phyloP scores from a whole-genome alignment of 2,329 filamentous ascomycete genomes.

The Neodidymelliopsis sp. region DNA sequence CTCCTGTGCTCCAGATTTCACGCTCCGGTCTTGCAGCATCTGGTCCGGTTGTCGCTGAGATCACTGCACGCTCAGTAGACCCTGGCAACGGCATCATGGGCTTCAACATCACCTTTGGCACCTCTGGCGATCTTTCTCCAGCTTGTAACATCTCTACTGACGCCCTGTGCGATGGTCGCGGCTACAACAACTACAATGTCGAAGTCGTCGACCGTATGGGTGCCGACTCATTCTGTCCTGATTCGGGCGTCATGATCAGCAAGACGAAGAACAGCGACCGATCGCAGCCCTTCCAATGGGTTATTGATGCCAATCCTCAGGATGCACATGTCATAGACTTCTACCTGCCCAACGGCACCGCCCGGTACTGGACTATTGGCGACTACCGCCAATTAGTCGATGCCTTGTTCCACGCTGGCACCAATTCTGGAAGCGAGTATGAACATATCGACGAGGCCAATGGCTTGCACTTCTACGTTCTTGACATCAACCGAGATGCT shows the following conservation, averaged over 20 bases:
- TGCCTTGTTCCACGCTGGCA: slow-evolving; percentile 63
- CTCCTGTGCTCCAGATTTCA: slow-evolving; percentile 56
- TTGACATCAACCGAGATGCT: slow-evolving; percentile 53
- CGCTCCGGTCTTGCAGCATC: slow-evolving; percentile 53
- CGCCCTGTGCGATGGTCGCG: slow-evolving; percentile 60
- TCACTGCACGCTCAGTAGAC: slow-evolving; percentile 59
- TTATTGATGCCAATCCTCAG: slow-evolving; percentile 62
- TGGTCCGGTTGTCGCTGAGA: slow-evolving; percentile 55
- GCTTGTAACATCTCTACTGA: slow-evolving; percentile 53
- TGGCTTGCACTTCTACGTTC: slow-evolving; percentile 59
- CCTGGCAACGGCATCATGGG: slow-evolving; percentile 55
- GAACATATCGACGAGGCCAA: slow-evolving; percentile 60
- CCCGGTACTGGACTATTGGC: slow-evolving; percentile 58
- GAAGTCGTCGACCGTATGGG: slow-evolving; percentile 64
- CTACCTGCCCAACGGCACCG: slow-evolving; percentile 57
- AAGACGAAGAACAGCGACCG: slow-evolving; percentile 59
- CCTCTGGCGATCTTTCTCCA: slow-evolving; percentile 53
- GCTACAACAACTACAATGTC: slow-evolving; percentile 61
- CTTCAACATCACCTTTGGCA: slow-evolving; percentile 56
- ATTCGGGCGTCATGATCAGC: slow-evolving; percentile 62
- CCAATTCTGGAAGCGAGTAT: slow-evolving; percentile 59
- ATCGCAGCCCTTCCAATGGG: slow-evolving; percentile 61
- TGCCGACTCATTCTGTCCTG: slow-evolving; percentile 60
- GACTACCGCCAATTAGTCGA: slow-evolving; percentile 63
- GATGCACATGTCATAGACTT: slow-evolving; percentile 62